Percentiles rank a stretch among this genome's conserved stretches.
These are phyloP conservation scores for Penicillium roqueforti DNA, from an alignment of 495 filamentous ascomycete genomes.

Conservation along the genomic window DNA sequence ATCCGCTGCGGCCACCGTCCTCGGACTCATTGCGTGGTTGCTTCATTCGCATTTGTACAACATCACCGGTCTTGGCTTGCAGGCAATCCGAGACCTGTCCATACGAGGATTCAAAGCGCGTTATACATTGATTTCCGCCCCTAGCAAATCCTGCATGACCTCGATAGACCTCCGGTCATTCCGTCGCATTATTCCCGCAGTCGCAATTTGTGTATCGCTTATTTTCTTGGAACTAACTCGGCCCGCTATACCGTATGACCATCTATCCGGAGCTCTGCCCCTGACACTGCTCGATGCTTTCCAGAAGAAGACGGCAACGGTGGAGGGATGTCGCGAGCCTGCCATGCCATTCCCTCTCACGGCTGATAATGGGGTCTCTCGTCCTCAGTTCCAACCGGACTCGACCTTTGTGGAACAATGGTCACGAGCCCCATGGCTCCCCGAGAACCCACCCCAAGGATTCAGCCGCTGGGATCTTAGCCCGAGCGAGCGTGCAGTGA, in stretches of 20 bases:
- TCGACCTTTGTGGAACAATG: slow-evolving; percentile 11
- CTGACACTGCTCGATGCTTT: slow-evolving; percentile 30
- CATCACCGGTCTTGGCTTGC: slow-evolving; percentile 24
- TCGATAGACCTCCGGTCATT: slow-evolving; percentile 18
- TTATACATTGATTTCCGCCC: slow-evolving; percentile 18
- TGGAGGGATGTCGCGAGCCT: slow-evolving; percentile 23
- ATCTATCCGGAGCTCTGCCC: slow-evolving; percentile 32
- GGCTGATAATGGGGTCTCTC: not conserved
- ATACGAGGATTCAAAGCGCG: slow-evolving; percentile 16
- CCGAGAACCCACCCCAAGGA: slow-evolving; percentile 22
- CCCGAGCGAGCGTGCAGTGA: slow-evolving; percentile 14
- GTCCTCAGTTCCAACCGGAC: slow-evolving; percentile 6
- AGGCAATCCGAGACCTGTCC: slow-evolving; percentile 22
- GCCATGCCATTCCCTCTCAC: slow-evolving; percentile 18
- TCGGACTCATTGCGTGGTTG: slow-evolving; percentile 33
- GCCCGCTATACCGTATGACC: slow-evolving; percentile 31
- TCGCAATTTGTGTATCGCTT: slow-evolving; percentile 18
- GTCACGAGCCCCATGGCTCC: slow-evolving; percentile 28
- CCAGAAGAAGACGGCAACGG: slow-evolving; percentile 17
- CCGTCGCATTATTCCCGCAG: slow-evolving; percentile 15
- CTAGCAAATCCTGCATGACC: slow-evolving; percentile 21
- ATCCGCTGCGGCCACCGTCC: slow-evolving; percentile 27
- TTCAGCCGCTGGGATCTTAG: slow-evolving; percentile 28
- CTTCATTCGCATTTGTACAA: slow-evolving; percentile 29
- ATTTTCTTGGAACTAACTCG: slow-evolving; percentile 24